These are phyloP conservation scores for Symbiodinium natans DNA, from an alignment of 73 alveolate species.

Conservation along the genomic window DNA sequence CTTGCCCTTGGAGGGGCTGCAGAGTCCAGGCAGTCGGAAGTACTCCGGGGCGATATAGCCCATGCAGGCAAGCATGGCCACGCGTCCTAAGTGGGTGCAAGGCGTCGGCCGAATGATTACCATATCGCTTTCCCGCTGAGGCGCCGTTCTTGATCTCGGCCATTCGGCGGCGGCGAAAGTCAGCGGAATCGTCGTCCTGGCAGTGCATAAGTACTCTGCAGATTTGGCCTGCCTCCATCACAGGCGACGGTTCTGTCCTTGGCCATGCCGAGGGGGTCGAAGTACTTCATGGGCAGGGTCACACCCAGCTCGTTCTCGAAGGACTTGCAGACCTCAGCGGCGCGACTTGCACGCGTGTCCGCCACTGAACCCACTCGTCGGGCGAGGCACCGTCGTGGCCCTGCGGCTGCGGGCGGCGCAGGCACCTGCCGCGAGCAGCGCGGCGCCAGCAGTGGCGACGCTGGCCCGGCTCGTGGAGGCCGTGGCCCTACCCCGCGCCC, in stretches of 20 bases:
- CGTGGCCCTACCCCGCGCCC: neutral
- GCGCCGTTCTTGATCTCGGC: constrained; percentile 87
- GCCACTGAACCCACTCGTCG: neutral
- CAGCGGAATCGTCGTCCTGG: constrained; percentile 40
- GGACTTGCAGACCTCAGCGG: constrained; percentile 56
- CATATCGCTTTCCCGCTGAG: neutral
- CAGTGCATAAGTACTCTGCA: neutral
- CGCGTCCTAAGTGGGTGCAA: too few species aligned
- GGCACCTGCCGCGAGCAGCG: neutral
- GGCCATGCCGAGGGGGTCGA: constrained; percentile 90
- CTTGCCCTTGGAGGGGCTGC: constrained; percentile 79
- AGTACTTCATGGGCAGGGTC: constrained; percentile 75
- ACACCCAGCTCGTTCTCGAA: constrained; percentile 70
- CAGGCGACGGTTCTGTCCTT: neutral
- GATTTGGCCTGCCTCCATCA: too few species aligned
- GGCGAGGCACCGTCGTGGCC: neutral
- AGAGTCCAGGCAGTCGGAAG: constrained; percentile 75
- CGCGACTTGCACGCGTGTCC: neutral
- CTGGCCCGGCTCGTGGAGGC: neutral
- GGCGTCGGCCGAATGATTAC: neutral
- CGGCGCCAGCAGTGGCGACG: neutral
- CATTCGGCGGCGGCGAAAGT: constrained; percentile 75
- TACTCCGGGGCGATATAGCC: constrained; percentile 80
- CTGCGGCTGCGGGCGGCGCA: neutral
- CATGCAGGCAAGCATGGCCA: constrained; percentile 80